Evolutionary conservation across 192 early-diverging fungal species (phyloP).

Genomic region (Mortierella claussenii): DNA sequence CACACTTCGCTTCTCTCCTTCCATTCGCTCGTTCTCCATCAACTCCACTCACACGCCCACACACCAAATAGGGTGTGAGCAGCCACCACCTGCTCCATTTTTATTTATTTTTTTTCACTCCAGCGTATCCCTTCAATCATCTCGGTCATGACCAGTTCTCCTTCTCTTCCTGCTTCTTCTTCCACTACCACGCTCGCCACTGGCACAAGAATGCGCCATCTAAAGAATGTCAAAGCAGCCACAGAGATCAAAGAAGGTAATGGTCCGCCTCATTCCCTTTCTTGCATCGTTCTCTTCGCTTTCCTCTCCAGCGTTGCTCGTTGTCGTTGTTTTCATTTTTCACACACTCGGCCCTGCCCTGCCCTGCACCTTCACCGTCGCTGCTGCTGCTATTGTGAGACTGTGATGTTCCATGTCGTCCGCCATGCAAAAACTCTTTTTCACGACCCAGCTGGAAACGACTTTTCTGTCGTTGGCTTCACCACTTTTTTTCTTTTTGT

Average conservation of each 20-base stretch:
- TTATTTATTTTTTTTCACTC: not conserved
- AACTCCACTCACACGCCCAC: not conserved
- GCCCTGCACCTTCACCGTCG: no score
- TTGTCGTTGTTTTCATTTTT: no score
- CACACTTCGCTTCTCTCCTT: not conserved
- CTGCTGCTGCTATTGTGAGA: no score
- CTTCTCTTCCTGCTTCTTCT: no score
- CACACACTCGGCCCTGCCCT: no score
- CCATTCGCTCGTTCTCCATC: not conserved
- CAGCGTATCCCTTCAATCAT: not conserved
- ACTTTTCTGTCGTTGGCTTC: no score
- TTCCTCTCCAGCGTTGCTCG: no score
- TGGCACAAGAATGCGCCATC: conserved; percentile 10
- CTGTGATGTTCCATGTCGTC: no score
- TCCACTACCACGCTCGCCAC: not conserved
- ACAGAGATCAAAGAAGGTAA: conserved; percentile 44
- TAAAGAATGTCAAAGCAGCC: conserved; percentile 33
- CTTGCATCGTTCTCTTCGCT: no score
- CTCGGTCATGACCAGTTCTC: conserved; percentile 20
- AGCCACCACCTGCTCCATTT: not conserved
- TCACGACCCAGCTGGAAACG: no score
- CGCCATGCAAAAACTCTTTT: no score
- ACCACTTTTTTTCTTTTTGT: no score
- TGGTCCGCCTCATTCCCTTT: not conserved
- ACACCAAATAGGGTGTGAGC: not conserved